These are phyloP conservation scores for Neofusicoccum cordaticola DNA, from an alignment of 2,329 filamentous ascomycete species.

Conservation along the genomic window DNA sequence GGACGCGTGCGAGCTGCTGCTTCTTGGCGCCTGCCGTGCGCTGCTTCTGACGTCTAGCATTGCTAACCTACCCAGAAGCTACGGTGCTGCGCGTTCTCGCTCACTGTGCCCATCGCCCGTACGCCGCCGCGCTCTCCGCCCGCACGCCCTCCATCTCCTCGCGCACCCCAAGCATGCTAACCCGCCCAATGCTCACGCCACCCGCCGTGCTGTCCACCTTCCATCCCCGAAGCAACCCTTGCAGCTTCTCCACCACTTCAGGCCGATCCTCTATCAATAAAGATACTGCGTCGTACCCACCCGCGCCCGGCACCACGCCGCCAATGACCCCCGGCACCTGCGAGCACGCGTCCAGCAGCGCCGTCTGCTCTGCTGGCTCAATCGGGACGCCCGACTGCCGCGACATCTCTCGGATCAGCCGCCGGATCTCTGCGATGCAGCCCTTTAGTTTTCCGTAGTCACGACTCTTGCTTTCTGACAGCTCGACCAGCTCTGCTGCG, in stretches of 20 bases:
- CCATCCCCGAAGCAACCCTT: conserved; percentile 65
- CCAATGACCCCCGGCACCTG: conserved; percentile 76
- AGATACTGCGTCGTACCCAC: conserved; percentile 86
- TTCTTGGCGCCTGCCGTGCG: background rate
- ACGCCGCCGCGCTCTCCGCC: conserved; percentile 38
- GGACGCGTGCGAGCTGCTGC: conserved; percentile 5
- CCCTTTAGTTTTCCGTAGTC: conserved; percentile 53
- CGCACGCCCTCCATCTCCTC: conserved; percentile 69
- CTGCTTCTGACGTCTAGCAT: background rate
- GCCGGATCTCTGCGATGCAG: conserved; percentile 51
- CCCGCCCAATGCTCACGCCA: conserved; percentile 54
- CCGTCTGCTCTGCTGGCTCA: conserved; percentile 82
- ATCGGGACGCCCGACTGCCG: conserved; percentile 73
- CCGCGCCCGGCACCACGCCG: conserved; percentile 89
- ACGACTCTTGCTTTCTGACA: conserved; percentile 48
- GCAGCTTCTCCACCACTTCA: conserved; percentile 59
- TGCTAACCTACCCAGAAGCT: background rate
- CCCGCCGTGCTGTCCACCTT: conserved; percentile 41
- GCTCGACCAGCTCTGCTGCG: conserved; percentile 58
- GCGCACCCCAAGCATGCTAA: conserved; percentile 66
- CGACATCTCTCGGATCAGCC: conserved; percentile 74
- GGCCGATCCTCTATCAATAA: conserved; percentile 73
- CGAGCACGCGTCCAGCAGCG: conserved; percentile 72
- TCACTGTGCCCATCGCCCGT: conserved; percentile 38
- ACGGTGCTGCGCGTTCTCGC: background rate